phyloP scores from a whole-genome alignment of 2,329 filamentous ascomycete genomes.

The Colletotrichum tropicale region DNA sequence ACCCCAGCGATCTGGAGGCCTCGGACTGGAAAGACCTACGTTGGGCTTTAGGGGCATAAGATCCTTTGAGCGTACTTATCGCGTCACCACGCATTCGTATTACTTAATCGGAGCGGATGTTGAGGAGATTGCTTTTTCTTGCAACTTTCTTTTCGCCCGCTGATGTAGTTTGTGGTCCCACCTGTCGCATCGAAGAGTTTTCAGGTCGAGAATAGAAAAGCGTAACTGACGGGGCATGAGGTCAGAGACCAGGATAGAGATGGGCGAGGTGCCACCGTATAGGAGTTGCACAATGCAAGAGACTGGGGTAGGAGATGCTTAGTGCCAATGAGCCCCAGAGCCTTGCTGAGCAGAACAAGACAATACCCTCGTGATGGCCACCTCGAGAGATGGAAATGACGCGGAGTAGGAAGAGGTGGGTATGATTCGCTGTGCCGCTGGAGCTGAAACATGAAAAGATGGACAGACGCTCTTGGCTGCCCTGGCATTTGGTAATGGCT shows the following conservation, averaged over 20 bases:
- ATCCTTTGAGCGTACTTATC: background rate
- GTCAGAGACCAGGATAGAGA: background rate
- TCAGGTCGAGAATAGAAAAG: background rate
- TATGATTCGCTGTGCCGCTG: background rate
- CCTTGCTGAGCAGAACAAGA: background rate
- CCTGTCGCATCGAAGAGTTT: background rate
- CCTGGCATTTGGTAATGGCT: background rate
- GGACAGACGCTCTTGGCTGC: background rate
- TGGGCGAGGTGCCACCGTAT: background rate
- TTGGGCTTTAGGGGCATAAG: background rate
- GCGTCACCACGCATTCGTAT: background rate
- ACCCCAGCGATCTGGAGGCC: background rate
- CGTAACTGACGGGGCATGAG: accelerated
- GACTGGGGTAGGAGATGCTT: background rate
- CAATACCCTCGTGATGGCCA: background rate
- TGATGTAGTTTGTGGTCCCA: background rate
- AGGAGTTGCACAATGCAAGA: background rate
- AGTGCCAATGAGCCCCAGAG: background rate
- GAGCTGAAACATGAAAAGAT: constrained; percentile 9
- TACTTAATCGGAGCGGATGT: background rate
- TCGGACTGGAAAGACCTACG: background rate
- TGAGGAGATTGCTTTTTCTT: background rate
- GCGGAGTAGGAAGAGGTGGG: background rate
- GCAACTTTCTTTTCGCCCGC: background rate
- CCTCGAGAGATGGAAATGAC: background rate